phyloP scores from a whole-genome alignment of 371 early-diverging fungal species.

The Edhazardia aedis region DNA sequence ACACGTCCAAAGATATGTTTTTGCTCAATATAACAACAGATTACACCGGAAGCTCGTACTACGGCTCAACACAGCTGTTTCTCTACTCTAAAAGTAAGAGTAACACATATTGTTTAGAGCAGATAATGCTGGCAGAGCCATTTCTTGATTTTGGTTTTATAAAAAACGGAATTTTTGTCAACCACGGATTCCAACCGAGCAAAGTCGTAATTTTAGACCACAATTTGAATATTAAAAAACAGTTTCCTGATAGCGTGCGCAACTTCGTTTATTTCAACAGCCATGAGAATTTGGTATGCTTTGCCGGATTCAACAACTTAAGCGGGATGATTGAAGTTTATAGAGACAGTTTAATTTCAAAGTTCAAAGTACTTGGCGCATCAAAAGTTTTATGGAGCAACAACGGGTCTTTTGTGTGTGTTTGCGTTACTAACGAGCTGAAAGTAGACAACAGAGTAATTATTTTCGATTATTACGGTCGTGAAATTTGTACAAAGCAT shows the following conservation, averaged over 20 bases:
- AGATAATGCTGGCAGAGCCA: conserved; percentile 5
- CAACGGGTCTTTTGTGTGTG: conserved; percentile 36
- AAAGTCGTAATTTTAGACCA: conserved; percentile 20
- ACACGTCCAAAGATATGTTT: too few relatives aligned
- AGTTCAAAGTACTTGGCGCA: conserved; percentile 39
- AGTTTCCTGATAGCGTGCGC: conserved; percentile 29
- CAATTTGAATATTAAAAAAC: conserved; percentile 12
- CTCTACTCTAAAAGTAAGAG: conserved; percentile 8
- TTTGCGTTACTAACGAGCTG: conserved; percentile 38
- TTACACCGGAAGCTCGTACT: conserved; percentile 39
- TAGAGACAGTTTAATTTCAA: conserved; percentile 4
- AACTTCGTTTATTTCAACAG: conserved; percentile 38
- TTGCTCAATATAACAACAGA: conserved; percentile 20
- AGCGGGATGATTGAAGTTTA: conserved; percentile 41
- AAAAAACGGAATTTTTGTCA: conserved; percentile 30
- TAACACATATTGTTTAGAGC: not conserved
- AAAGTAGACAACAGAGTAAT: conserved; percentile 41
- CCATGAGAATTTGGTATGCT: conserved; percentile 26
- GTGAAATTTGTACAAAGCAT: conserved; percentile 18
- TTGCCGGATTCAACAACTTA: conserved; percentile 44
- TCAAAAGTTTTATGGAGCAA: conserved; percentile 39
- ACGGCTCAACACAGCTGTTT: conserved; percentile 30
- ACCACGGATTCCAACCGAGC: conserved; percentile 41
- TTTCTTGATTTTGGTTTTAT: conserved; percentile 24
- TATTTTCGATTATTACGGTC: conserved; percentile 46